These are phyloP conservation scores for Cytospora mali DNA, from an alignment of 2,329 filamentous ascomycete genomes.

Conservation along the genomic window DNA sequence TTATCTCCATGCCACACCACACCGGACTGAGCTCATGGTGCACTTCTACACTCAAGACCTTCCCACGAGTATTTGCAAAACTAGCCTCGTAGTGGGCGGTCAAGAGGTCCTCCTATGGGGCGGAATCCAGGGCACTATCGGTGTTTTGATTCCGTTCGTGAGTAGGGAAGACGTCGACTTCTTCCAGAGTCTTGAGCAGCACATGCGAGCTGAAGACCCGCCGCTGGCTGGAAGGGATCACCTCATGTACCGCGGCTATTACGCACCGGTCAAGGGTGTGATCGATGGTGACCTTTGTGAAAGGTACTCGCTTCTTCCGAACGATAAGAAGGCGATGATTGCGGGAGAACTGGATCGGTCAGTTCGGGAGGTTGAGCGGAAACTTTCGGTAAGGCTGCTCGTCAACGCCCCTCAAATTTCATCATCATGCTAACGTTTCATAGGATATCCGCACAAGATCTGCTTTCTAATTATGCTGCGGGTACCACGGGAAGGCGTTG, in stretches of 20 bases:
- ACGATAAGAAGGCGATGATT: constrained; percentile 94
- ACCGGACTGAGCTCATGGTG: constrained; percentile 80
- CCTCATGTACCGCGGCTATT: constrained; percentile 93
- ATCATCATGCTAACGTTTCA: constrained; percentile 29
- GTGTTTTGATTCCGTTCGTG: constrained; percentile 88
- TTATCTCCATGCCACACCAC: constrained; percentile 87
- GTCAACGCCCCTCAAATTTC: neutral
- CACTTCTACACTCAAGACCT: constrained; percentile 94
- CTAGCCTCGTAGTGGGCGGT: constrained; percentile 85
- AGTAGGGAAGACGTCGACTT: constrained; percentile 95
- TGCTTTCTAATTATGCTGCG: constrained; percentile 53
- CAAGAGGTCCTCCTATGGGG: constrained; percentile 92
- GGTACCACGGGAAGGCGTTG: constrained; percentile 18
- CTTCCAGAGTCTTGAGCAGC: constrained; percentile 91
- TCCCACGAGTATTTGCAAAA: constrained; percentile 86
- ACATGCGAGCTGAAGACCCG: constrained; percentile 82
- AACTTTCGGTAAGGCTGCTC: constrained; percentile 69
- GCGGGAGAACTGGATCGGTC: constrained; percentile 90
- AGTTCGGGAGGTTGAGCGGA: constrained; percentile 90
- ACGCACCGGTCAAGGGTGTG: constrained; percentile 92
- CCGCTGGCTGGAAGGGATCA: constrained; percentile 92
- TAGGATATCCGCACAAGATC: constrained; percentile 62
- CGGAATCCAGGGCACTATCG: constrained; percentile 91
- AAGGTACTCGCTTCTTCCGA: constrained; percentile 78
- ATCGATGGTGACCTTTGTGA: constrained; percentile 98